Evolutionary conservation across 768 basidiomycete species (phyloP).

Genomic region (Tylopilus plumbeoviolaceoides): DNA sequence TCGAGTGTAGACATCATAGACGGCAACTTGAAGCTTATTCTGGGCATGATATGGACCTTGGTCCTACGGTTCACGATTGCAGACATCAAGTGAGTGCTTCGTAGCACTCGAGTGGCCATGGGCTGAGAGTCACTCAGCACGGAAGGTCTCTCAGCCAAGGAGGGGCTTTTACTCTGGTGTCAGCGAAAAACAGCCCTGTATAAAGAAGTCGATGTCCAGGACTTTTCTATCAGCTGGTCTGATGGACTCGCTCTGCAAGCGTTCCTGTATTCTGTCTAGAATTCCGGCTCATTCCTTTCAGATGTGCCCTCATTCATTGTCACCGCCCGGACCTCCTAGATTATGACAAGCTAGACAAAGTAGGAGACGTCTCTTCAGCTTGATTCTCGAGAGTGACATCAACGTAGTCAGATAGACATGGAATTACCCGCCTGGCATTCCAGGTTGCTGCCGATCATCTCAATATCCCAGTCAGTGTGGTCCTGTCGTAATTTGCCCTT

Average conservation of each 20-base stretch:
- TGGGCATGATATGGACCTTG: constrained; percentile 99
- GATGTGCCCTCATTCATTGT: constrained; percentile 95
- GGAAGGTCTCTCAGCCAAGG: constrained; percentile 98
- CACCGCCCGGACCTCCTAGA: constrained; percentile 96
- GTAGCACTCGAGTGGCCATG: not conserved
- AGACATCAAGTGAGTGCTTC: constrained; percentile 78
- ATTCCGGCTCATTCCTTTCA: constrained; percentile 31
- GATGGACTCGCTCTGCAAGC: constrained; percentile 92
- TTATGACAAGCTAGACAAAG: constrained; percentile 84
- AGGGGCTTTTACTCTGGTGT: constrained; percentile 96
- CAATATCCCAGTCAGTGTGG: constrained; percentile 74
- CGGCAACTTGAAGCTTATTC: constrained; percentile 95
- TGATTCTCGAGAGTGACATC: constrained; percentile 7
- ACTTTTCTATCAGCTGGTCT: constrained; percentile 90
- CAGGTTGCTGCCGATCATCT: constrained; percentile 82
- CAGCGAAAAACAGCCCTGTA: constrained; percentile 94
- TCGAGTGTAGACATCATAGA: constrained; percentile 85
- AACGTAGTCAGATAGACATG: constrained; percentile 65
- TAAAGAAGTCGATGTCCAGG: constrained; percentile 87
- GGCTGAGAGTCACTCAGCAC: constrained; percentile 50
- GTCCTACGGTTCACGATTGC: constrained; percentile 98
- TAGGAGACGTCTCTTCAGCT: constrained; percentile 20
- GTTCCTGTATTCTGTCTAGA: not conserved
- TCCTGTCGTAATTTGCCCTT: not conserved
- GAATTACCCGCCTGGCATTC: constrained; percentile 86